phyloP scores from a whole-genome alignment of 2,329 filamentous ascomycete species.

The Biscogniauxia sp. region DNA sequence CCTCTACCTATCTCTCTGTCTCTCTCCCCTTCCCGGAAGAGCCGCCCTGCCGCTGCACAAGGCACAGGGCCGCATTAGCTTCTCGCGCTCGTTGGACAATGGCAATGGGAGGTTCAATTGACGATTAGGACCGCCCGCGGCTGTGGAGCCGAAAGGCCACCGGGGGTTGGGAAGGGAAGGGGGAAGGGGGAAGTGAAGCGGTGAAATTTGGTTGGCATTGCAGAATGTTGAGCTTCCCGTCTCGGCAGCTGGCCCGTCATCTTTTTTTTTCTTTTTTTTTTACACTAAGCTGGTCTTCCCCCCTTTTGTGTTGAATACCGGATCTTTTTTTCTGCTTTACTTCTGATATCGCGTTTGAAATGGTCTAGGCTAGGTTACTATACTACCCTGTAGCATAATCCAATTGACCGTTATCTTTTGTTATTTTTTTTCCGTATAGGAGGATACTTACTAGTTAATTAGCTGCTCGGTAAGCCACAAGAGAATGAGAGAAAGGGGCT shows the following conservation, averaged over 20 bases:
- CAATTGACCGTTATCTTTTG: no score
- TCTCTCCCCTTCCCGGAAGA: neutral
- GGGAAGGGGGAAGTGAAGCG: neutral
- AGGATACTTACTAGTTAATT: no score
- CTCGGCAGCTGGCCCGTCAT: neutral
- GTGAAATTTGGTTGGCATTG: neutral
- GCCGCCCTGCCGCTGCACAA: neutral
- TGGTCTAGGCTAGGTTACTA: no score
- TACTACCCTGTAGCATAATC: no score
- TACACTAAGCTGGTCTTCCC: neutral
- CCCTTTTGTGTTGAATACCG: no score
- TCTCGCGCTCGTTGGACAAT: neutral
- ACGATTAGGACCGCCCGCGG: neutral
- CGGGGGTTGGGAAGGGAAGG: no score
- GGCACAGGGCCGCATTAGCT: neutral
- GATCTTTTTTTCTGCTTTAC: no score
- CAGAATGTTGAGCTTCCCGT: neutral
- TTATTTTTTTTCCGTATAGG: no score
- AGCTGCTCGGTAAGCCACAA: neutral
- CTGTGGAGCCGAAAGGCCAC: neutral
- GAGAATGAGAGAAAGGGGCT: neutral
- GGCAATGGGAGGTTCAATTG: neutral
- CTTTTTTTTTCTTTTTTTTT: neutral
- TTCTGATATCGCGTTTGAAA: neutral
- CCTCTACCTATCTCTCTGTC: no score